These are phyloP conservation scores for Ceratobasidium sp. DNA, from an alignment of 1,284 basidiomycete species.

Conservation along the genomic window DNA sequence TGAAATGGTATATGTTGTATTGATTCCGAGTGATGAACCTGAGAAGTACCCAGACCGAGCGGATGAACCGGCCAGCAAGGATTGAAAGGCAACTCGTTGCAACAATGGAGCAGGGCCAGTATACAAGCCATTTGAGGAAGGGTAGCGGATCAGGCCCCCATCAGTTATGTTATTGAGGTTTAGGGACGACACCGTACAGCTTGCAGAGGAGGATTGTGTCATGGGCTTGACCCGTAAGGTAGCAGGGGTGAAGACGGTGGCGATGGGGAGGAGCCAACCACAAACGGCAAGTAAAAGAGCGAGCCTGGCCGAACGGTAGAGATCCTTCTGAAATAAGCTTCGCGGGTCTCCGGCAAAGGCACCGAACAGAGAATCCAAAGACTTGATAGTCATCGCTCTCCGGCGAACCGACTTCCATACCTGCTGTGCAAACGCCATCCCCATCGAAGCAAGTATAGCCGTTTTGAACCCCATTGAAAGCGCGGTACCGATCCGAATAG, in stretches of 20 bases:
- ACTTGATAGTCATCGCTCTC: slow-evolving; percentile 8
- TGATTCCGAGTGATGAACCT: background rate
- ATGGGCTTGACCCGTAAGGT: slow-evolving; percentile 22
- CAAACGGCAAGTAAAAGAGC: slow-evolving; percentile 17
- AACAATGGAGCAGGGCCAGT: slow-evolving; percentile 20
- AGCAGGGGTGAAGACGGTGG: slow-evolving; percentile 33
- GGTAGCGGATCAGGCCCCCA: slow-evolving; percentile 6
- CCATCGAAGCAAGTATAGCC: slow-evolving; percentile 29
- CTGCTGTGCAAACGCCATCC: slow-evolving; percentile 22
- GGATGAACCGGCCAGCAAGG: slow-evolving; percentile 11
- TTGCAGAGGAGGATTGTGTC: background rate
- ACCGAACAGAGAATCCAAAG: slow-evolving; percentile 25
- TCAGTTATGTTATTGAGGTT: slow-evolving; percentile 18
- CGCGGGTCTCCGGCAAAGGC: slow-evolving; percentile 24
- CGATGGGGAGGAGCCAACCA: slow-evolving; percentile 25
- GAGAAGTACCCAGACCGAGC: slow-evolving; percentile 8
- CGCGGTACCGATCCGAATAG: slow-evolving; percentile 31
- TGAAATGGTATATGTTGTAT: background rate
- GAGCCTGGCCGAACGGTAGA: slow-evolving; percentile 31
- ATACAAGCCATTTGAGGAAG: slow-evolving; percentile 1
- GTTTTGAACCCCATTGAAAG: slow-evolving; percentile 31
- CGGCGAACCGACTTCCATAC: slow-evolving; percentile 22
- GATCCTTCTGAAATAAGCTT: slow-evolving; percentile 26
- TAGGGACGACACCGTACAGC: slow-evolving; percentile 3
- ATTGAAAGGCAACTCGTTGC: slow-evolving; percentile 24